Evolutionary conservation across 768 basidiomycete genomes (phyloP).

Genomic region (Gymnopilus junonius): DNA sequence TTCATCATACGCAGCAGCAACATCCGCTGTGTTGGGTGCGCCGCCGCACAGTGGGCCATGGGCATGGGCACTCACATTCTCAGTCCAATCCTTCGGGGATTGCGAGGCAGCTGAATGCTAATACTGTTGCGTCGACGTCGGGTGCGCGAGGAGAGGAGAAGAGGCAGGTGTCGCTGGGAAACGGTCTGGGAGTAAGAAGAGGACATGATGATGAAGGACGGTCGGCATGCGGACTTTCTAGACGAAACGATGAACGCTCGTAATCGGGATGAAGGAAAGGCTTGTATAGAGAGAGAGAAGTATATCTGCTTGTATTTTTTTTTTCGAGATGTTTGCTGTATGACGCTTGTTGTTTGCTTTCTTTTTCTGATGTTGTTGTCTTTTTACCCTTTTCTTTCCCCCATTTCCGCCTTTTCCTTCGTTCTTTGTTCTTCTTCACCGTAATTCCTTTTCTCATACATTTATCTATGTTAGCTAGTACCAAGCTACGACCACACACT

Average conservation of each 20-base stretch:
- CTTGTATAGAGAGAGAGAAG: not conserved
- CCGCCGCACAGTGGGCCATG: constrained; percentile 17
- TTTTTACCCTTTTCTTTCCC: not conserved
- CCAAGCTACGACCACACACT: not conserved
- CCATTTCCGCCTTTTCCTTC: not conserved
- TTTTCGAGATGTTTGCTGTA: not conserved
- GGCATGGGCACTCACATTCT: not conserved
- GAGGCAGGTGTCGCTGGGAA: constrained; percentile 1
- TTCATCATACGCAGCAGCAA: not conserved
- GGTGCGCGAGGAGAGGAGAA: constrained; percentile 1
- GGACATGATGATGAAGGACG: not conserved
- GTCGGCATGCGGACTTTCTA: not conserved
- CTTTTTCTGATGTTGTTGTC: not conserved
- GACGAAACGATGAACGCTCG: not conserved
- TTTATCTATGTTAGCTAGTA: not conserved
- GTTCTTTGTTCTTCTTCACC: not conserved
- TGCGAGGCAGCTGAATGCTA: constrained; percentile 19
- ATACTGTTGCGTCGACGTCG: not conserved
- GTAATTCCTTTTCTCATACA: not conserved
- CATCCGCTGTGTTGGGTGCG: constrained; percentile 22
- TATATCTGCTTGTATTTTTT: not conserved
- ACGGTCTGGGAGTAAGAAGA: constrained; percentile 7
- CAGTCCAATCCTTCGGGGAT: constrained; percentile 12
- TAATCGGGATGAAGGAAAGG: not conserved
- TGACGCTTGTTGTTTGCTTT: not conserved